Evolutionary conservation across 1,284 basidiomycete species (phyloP).

Genomic region (Austroboletus niveus): DNA sequence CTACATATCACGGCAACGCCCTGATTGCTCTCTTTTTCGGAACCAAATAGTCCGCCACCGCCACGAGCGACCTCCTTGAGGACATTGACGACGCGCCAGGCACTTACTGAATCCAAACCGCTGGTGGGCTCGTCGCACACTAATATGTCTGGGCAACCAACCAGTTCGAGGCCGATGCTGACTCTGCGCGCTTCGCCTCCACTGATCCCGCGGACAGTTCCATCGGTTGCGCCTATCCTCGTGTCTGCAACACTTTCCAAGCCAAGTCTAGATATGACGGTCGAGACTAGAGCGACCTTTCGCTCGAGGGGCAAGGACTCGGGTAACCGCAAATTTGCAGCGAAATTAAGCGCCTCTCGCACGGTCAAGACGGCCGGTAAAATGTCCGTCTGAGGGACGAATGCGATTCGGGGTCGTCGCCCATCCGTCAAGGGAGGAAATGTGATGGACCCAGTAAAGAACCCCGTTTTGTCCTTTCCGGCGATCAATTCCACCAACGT

Average conservation of each 20-base stretch:
- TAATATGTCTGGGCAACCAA: constrained; percentile 77
- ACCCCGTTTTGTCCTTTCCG: constrained; percentile 70
- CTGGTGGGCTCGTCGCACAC: constrained; percentile 85
- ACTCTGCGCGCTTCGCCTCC: constrained; percentile 86
- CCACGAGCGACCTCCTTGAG: constrained; percentile 74
- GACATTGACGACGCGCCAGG: constrained; percentile 73
- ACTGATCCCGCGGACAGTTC: constrained; percentile 69
- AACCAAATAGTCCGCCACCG: constrained; percentile 28
- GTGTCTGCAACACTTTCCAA: constrained; percentile 68
- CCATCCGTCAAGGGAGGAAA: constrained; percentile 43
- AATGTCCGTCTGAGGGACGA: constrained; percentile 85
- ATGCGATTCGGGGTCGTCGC: constrained; percentile 60
- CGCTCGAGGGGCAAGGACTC: constrained; percentile 69
- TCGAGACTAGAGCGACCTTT: constrained; percentile 68
- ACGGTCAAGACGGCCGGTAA: constrained; percentile 80
- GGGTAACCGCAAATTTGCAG: constrained; percentile 79
- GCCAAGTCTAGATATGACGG: constrained; percentile 74
- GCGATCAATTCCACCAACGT: constrained; percentile 85
- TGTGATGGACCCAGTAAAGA: constrained; percentile 61
- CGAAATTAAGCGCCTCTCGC: constrained; percentile 80
- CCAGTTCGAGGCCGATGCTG: constrained; percentile 81
- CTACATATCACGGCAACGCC: constrained; percentile 73
- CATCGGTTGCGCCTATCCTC: constrained; percentile 62
- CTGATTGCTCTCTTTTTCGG: constrained; percentile 10
- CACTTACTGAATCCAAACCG: constrained; percentile 84